Evolutionary conservation across 2,329 filamentous ascomycete species (phyloP).

Genomic region (Trichoderma sp.): DNA sequence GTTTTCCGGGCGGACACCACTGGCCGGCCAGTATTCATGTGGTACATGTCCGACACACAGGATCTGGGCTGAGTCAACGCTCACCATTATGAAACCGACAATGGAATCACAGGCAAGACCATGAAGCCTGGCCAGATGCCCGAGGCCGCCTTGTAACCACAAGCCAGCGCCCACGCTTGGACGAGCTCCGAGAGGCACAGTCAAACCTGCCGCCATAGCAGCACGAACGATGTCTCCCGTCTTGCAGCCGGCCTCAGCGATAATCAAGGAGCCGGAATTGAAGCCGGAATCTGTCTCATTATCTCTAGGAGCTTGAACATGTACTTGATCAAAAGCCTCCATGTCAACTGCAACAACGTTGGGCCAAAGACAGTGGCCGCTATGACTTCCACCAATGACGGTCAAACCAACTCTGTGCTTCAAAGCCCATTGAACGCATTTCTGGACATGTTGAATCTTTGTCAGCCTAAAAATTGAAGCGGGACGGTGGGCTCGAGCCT

Average conservation of each 20-base stretch:
- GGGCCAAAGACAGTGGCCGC: constrained; percentile 57
- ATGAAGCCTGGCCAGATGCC: constrained; percentile 55
- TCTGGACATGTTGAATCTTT: constrained; percentile 50
- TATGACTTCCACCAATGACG: constrained; percentile 60
- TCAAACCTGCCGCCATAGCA: constrained; percentile 49
- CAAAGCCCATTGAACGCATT: constrained; percentile 59
- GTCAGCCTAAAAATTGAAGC: constrained; percentile 49
- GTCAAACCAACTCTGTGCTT: constrained; percentile 47
- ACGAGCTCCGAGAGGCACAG: constrained; percentile 60
- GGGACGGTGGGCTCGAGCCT: constrained; percentile 49
- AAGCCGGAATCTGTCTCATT: constrained; percentile 25
- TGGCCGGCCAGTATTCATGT: constrained; percentile 41
- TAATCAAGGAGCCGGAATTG: constrained; percentile 39
- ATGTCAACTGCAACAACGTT: constrained; percentile 60
- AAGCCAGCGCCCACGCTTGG: constrained; percentile 64
- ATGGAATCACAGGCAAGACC: constrained; percentile 62
- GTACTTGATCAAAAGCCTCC: constrained; percentile 53
- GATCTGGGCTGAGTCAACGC: constrained; percentile 48
- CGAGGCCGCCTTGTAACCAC: constrained; percentile 67
- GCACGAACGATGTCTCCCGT: constrained; percentile 54
- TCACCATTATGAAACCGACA: constrained; percentile 60
- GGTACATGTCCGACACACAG: constrained; percentile 56
- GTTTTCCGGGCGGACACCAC: constrained; percentile 45
- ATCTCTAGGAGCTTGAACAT: constrained; percentile 39
- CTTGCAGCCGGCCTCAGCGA: constrained; percentile 58